Evolutionary conservation across 306 rosid species (phyloP), one percentile per base, ranked within the genome.

Genomic region (Geum urbanum): DNA sequence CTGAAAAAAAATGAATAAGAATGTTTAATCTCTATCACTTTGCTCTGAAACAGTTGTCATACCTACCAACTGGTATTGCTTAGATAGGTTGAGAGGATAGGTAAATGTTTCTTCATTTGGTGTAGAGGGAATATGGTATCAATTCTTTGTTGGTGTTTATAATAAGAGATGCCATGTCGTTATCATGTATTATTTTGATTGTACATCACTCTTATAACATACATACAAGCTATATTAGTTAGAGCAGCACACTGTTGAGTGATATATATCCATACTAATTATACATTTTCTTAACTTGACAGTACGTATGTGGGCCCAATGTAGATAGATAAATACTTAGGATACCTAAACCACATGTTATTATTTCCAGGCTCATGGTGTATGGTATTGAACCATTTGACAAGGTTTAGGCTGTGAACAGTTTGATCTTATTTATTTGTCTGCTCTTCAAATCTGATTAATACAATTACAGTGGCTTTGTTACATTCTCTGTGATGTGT

Each of bases 11-110:
- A 41, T 19, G 4, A 41, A 22, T 52, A 15, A 10, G 64, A 14
- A 57, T 43, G 35, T 40, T 18, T 9, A 9, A n/a, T 32, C 12
- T 44, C 49, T 73, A 16, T 24, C 24, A 47, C 32, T 46, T 66
- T 67, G 54, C 67, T 53, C 69, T 39, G 7, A 58, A 59, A 44
- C 32, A 48, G 66, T 74, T 71, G 40, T 20, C 37, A 18, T 68
- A 72, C 57, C 68, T 37, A 18, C 60, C 35, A 67, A 40, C 53
- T 0, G 63, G 24, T 35, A 46, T 41, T 70, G 44, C 64, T 32
- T 70, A 69, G 44, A 8, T 18, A 54, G 54, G 11, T 55, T 15
- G 27, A 55, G 44, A 39, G 44, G 56, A 55, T 37, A n/a, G 18
- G 51, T 35, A 14, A 0, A 8, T 6, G 22, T 45, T 19, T 47